Evolutionary conservation across 306 rosid species (phyloP), one percentile per base, ranked within the genome.

Genomic region (Quercus glauca): DNA sequence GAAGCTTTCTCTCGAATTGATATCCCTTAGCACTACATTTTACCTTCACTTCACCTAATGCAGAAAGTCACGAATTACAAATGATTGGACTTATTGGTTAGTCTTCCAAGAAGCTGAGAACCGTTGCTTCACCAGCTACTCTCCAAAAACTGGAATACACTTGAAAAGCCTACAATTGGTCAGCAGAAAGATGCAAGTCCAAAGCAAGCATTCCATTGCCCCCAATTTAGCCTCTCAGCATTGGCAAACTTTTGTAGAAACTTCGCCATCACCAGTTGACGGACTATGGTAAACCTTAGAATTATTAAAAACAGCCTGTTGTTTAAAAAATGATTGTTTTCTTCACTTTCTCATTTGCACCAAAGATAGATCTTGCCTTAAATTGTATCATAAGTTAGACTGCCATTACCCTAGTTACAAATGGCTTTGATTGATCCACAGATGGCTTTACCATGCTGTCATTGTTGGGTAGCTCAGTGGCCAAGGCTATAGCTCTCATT

Each of bases 401-500:
- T 28, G 74, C 37, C 55, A 80, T 80, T 74, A 73, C 55, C 23
- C 29, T 61, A 23, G 74, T 73, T 25, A 79, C 60, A 25, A 73
- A 72, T 0, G 74, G 83, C 43, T 73, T 69, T 11, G 69, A 15
- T 73, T 57, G 49, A 15, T 74, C 74, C 8, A 73, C 68, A 0
- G 78, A 58, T 25, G 15, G 19, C 19, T 63, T 79, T 11, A 0
- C 28, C 83, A 79, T 73, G 78, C 73, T 78, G 15, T 73, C 83
- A 17, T 73, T 26, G 26, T 55, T 80, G 45, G 83, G 69, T 33
- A 15, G 53, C 57, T 80, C 79, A 0, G 75, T 73, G 31, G 83
- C 79, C 63, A 80, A 73, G 49, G 83, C 74, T 64, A 55, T 64
- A 74, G 83, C 83, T 80, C 78, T 74, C 68, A 80, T 4, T 17